Conservation (phyloP, 768 basidiomycete species). For the Leccinum variicolor region DNA sequence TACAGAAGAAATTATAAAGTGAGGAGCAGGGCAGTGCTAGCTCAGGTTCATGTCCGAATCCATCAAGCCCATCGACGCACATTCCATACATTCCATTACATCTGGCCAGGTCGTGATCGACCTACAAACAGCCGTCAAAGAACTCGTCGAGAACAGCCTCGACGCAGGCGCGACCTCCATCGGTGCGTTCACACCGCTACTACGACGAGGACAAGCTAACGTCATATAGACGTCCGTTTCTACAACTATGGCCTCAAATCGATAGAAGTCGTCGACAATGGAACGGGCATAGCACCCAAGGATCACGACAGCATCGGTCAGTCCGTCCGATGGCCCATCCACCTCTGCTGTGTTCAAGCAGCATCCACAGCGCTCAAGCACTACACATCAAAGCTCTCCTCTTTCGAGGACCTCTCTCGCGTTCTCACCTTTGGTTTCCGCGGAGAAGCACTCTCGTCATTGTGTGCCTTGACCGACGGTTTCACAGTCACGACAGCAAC, state of each 20-base stretch:
- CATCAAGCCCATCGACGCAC: constrained; percentile 64
- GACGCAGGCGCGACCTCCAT: constrained; percentile 89
- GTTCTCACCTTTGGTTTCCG: constrained; percentile 91
- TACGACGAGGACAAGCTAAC: no score
- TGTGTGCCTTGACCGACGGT: constrained; percentile 77
- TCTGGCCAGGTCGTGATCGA: constrained; percentile 96
- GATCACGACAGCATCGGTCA: constrained; percentile 80
- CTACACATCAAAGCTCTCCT: constrained; percentile 86
- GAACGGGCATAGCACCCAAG: constrained; percentile 72
- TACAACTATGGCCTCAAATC: constrained; percentile 79
- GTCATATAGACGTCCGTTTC: constrained; percentile 76
- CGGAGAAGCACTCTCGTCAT: constrained; percentile 91
- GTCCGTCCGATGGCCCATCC: constrained; percentile 29
- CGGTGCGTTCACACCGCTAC: constrained; percentile 47
- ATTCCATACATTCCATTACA: constrained; percentile 83
- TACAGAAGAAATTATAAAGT: not conserved
- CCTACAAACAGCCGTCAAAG: constrained; percentile 91
- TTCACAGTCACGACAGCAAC: constrained; percentile 77
- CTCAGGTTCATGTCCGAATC: not conserved
- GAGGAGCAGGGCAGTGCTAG: not conserved
- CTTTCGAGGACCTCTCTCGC: constrained; percentile 67
- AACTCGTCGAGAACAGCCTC: constrained; percentile 93
- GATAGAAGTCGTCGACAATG: constrained; percentile 92
- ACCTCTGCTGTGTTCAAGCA: not conserved
- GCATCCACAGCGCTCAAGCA: constrained; percentile 73